Percentiles rank a stretch among this genome's conserved stretches.
Conservation (phyloP, 306 rosid species). For the Mucuna pruriens region DNA sequence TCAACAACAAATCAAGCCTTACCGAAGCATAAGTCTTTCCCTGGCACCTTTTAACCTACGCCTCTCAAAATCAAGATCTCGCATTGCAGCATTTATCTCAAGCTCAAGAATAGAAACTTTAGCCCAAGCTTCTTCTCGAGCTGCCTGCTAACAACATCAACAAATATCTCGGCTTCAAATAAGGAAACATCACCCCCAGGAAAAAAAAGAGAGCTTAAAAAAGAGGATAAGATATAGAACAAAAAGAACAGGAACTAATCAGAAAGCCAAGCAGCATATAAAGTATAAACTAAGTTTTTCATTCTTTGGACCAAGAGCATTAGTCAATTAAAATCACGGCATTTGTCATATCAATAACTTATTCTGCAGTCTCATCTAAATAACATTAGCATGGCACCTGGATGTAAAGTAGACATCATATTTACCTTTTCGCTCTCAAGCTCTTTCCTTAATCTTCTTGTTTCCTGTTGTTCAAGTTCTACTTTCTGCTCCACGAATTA, state of each 20-base stretch:
- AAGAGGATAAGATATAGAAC: background rate
- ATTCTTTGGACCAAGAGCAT: constrained; percentile 30
- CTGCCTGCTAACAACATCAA: constrained; percentile 92
- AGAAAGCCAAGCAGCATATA: constrained; percentile 18
- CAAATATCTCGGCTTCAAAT: constrained; percentile 43
- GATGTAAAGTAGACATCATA: constrained; percentile 21
- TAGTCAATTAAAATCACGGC: background rate
- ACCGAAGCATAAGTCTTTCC: constrained; percentile 95
- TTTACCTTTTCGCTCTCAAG: constrained; percentile 96
- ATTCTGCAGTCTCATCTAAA: constrained; percentile 22
- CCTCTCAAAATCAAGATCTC: constrained; percentile 91
- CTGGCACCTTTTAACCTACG: constrained; percentile 88
- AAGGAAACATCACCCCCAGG: constrained; percentile 20
- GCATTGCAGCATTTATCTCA: constrained; percentile 85
- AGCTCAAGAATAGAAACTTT: constrained; percentile 92
- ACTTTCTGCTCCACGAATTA: constrained; percentile 66
- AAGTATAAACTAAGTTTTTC: constrained; percentile 12
- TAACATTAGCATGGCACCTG: constrained; percentile 23
- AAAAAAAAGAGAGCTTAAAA: background rate
- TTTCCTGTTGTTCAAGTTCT: constrained; percentile 77
- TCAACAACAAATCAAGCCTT: constrained; percentile 36
- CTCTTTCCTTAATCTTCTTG: constrained; percentile 64
- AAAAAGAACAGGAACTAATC: background rate
- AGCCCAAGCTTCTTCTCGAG: constrained; percentile 99
- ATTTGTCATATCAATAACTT: constrained; percentile 13